phyloP scores from a whole-genome alignment of 1,139 yeast genomes.

The Geotrichum citri-aurantii region DNA sequence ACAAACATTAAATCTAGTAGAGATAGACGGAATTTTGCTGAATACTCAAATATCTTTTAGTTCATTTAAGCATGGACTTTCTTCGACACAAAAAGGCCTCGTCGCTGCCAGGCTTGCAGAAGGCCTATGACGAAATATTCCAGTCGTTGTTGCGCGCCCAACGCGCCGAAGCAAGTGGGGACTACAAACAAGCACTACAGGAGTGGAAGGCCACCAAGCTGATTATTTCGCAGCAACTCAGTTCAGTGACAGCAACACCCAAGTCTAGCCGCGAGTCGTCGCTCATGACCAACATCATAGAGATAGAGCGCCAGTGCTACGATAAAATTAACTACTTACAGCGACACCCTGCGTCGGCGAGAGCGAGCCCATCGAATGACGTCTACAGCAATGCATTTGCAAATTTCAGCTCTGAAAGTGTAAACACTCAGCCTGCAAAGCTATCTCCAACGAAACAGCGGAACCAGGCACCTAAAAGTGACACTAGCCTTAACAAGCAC shows the following conservation, averaged over 20 bases:
- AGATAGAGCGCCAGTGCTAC: slow-evolving; percentile 36
- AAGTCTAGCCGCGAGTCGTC: slow-evolving; percentile 29
- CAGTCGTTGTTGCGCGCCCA: slow-evolving; percentile 34
- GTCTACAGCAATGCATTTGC: not conserved
- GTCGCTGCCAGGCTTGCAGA: slow-evolving; percentile 24
- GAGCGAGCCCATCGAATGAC: not conserved
- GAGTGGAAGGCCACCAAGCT: slow-evolving; percentile 32
- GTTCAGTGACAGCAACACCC: slow-evolving; percentile 27
- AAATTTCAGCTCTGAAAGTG: not conserved
- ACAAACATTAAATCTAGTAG: not conserved
- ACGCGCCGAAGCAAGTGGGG: slow-evolving; percentile 32
- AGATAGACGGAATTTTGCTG: not conserved
- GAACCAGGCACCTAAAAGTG: not conserved
- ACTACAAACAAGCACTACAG: slow-evolving; percentile 29
- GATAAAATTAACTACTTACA: slow-evolving; percentile 31
- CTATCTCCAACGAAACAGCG: not conserved
- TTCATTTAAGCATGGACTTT: slow-evolving; percentile 13
- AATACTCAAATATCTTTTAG: not conserved
- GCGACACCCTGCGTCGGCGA: not conserved
- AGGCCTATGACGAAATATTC: slow-evolving; percentile 36
- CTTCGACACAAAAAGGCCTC: slow-evolving; percentile 17
- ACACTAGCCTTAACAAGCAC: slow-evolving; percentile 2
- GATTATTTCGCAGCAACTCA: slow-evolving; percentile 29
- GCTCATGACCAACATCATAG: slow-evolving; percentile 32
- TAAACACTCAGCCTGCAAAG: not conserved